A percentile compares a stretch with the other conserved stretches of the same genome.
Evolutionary conservation across 345 rosid genomes (phyloP).

Genomic region (Aegle marmelos): DNA sequence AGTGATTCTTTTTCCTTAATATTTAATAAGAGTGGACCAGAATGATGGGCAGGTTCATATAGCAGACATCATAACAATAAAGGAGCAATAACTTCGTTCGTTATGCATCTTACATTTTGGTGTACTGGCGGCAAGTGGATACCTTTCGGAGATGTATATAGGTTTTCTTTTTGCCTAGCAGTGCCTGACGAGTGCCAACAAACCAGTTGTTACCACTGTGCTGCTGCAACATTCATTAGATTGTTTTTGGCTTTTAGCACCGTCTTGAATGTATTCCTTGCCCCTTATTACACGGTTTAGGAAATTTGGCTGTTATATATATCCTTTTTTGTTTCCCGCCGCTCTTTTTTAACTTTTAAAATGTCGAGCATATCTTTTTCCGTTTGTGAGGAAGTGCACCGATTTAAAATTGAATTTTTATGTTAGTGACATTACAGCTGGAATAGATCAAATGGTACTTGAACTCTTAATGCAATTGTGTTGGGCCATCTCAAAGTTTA

Average conservation of each 20-base stretch:
- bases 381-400: not conserved
- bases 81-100: constrained; percentile 1
- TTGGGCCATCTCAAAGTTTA: not conserved
- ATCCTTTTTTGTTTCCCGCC: too few species aligned
- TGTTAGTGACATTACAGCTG: not conserved
- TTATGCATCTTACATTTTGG: not conserved
- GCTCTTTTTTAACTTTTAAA: not conserved
- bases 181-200: not conserved
- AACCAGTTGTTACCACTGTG: not conserved
- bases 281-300: constrained; percentile 26
- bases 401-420: not conserved
- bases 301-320: constrained; percentile 1
- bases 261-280: constrained; percentile 23
- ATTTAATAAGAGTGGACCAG: constrained; percentile 28
- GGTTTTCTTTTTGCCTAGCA: not conserved
- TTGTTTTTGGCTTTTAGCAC: not conserved
- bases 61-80: constrained; percentile 14
- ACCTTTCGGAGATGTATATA: constrained; percentile 3
- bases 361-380: not conserved
- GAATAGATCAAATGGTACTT: not conserved
- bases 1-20: constrained; percentile 13
- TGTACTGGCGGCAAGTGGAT: not conserved
- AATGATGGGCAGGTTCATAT: constrained; percentile 22
- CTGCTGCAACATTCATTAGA: not conserved
- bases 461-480: not conserved